Conservation (phyloP, 2,329 filamentous ascomycete species). For the Thelonectria blattea region DNA sequence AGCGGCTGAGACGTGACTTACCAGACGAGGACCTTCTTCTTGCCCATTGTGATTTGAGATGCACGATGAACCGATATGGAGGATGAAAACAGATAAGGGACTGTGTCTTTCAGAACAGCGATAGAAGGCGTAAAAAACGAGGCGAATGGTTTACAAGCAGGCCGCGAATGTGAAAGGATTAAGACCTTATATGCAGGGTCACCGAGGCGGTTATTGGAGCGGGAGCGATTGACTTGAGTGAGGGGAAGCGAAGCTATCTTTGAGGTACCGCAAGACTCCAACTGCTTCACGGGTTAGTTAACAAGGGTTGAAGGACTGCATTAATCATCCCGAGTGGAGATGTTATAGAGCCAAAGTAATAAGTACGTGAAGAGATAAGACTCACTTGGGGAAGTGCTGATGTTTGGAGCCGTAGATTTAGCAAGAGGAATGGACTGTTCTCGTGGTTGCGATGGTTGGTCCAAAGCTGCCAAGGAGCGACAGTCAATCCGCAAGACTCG, state of each 20-base stretch:
- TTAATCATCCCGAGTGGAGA: too few species aligned
- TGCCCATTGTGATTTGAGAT: constrained; percentile 41
- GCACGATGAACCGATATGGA: too few species aligned
- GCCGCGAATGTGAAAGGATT: background rate
- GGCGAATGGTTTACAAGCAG: background rate
- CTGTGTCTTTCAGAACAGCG: background rate
- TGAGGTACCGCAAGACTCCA: too few species aligned
- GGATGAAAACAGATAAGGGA: too few species aligned
- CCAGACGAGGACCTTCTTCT: constrained; percentile 45
- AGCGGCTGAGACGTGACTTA: constrained; percentile 1
- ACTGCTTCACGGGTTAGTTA: too few species aligned
- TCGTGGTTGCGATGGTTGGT: background rate
- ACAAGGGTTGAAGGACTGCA: too few species aligned
- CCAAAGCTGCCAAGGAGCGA: background rate
- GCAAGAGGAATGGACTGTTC: too few species aligned
- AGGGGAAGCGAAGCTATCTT: background rate
- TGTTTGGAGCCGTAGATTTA: too few species aligned
- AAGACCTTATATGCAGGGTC: background rate
- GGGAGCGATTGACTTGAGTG: background rate
- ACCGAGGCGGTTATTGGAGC: background rate
- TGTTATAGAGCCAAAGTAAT: too few species aligned
- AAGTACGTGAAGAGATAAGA: too few species aligned
- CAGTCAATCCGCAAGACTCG: background rate
- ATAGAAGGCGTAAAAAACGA: background rate
- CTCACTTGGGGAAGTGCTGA: too few species aligned